Conservation (phyloP, 176 grass and related monocot genomes). For the Lolium perenne region DNA sequence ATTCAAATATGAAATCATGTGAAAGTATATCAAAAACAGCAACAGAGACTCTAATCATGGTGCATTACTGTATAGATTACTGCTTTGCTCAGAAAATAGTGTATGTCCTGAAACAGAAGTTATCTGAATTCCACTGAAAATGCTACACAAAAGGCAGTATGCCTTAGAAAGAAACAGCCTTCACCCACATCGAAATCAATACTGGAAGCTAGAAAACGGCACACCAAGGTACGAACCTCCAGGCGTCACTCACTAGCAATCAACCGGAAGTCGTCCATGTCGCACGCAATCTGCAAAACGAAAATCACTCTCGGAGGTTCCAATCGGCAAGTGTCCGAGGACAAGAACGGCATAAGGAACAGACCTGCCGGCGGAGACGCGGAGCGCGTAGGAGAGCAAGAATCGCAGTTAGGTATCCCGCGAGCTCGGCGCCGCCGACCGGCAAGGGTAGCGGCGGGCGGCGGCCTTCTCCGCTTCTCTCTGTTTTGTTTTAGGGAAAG, state of each 20-base stretch:
- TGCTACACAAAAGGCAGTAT: neutral
- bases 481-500: neutral
- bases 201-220: too few relatives aligned
- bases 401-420: neutral
- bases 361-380: neutral
- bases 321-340: neutral
- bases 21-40: neutral
- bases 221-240: neutral
- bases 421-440: neutral
- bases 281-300: neutral
- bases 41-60: neutral
- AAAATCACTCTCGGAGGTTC: neutral
- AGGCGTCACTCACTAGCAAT: neutral
- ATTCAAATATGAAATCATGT: neutral
- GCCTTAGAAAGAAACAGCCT: neutral
- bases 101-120: too few relatives aligned
- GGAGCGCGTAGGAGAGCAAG: neutral
- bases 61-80: neutral
- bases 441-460: neutral
- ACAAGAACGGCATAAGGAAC: neutral
- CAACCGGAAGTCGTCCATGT: neutral
- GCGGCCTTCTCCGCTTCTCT: neutral
- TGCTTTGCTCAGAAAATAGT: neutral
- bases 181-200: neutral
- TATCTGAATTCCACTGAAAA: constrained; percentile 7